Base-by-base conservation (phyloP, 352 stramenopile species). In the Pythium grandisporangium region DNA sequence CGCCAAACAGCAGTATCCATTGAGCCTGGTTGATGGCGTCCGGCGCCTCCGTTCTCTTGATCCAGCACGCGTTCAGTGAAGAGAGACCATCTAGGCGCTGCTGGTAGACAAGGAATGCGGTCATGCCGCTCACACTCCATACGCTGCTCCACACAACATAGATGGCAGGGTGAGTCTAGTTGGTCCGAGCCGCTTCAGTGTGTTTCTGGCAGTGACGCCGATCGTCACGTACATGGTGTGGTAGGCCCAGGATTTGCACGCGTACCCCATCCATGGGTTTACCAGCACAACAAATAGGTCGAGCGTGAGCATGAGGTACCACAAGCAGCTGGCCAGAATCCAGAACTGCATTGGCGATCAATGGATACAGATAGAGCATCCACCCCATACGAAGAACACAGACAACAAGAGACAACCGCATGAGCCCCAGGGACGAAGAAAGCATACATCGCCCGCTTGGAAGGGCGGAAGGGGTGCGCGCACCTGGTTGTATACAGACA, bases 231-330 rank as follows among this genome's bases (percentile, higher is more conserved):
- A 89, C 78, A 90, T 84, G 23, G 53, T 76, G 34, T 93, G 79
- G 48, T 93, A 90, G 20, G 73, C 59, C 74, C 79, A 85, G 12
- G 76, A 66, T 47, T 93, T 93, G 68, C 78, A 88, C 11, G 72
- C 65, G 55, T 93, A 93, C 38, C 79, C 76, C 74, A 90, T 90
- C 79, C 79, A 90, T 6, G 79, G 79, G 51, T 93, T 90, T 33
- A 93, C 76, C 33, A 93, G 72, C 39, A 76, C 79, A 45, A 93
- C 72, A 16, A 93, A 69, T 41, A 93, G 64, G 49, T 90, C 79
- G 22, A 90, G 43, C 29, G 79, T 70, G 21, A 93, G 66, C 79
- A 90, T 93, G 37, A 90, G 58, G 54, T 90, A 90, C 79, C 79
- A 93, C 6, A 62, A 51, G n/a, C 45, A 62, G 30, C 73, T 66